phyloP scores from a whole-genome alignment of 176 grass and related monocot species.

The Paspalum notatum region DNA sequence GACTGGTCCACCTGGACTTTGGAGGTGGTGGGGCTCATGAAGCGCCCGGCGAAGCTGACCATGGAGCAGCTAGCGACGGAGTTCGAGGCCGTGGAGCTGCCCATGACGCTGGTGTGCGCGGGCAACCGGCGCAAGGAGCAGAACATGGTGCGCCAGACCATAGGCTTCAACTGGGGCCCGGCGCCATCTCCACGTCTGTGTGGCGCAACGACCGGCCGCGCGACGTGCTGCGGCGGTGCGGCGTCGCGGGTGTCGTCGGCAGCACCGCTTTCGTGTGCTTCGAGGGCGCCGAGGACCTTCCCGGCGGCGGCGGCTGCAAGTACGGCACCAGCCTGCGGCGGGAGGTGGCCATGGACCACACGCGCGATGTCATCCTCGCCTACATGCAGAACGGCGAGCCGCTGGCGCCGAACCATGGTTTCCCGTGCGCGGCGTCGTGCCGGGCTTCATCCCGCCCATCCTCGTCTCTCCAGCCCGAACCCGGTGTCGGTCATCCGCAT shows the following conservation, averaged over 20 bases:
- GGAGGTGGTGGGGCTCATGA: too few relatives aligned
- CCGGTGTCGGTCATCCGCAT: too few relatives aligned
- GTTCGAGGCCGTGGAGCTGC: neutral
- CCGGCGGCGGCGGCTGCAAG: constrained; percentile 72
- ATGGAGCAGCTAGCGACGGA: too few relatives aligned
- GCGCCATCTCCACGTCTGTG: neutral
- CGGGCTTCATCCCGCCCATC: too few relatives aligned
- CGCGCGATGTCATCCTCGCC: constrained; percentile 48
- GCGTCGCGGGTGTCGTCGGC: neutral
- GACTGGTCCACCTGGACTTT: too few relatives aligned
- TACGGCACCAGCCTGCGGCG: constrained; percentile 84
- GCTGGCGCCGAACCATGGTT: too few relatives aligned
- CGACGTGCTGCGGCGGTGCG: neutral
- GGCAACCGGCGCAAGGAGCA: neutral
- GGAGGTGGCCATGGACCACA: constrained; percentile 69
- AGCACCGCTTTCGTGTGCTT: constrained; percentile 70
- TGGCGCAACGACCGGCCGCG: neutral
- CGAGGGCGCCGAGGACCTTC: constrained; percentile 88
- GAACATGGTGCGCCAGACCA: neutral
- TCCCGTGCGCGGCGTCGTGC: too few relatives aligned
- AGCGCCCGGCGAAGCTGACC: too few relatives aligned
- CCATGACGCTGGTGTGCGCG: neutral
- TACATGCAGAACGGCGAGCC: constrained; percentile 51
- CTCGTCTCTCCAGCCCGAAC: too few relatives aligned
- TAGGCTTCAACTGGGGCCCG: too few relatives aligned